phyloP scores from a whole-genome alignment of 257 asterid genomes.

The Buddleja alternifolia region DNA sequence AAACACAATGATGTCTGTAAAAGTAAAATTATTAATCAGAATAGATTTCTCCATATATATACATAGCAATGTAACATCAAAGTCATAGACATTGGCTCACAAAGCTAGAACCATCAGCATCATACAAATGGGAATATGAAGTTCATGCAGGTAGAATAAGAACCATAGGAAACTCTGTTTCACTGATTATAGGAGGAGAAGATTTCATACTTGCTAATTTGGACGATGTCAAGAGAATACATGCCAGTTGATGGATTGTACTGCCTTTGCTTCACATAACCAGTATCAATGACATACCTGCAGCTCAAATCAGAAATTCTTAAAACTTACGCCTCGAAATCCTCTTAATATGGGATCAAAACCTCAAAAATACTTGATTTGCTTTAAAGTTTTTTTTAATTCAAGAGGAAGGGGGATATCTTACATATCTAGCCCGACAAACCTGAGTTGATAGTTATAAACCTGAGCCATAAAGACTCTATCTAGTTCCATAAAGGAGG shows the following conservation, averaged over 20 bases:
- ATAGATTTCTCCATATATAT: neutral
- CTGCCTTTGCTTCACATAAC: constrained; percentile 95
- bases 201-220: constrained; percentile 87
- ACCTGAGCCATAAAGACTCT: too few relatives aligned
- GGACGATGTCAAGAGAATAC: constrained; percentile 94
- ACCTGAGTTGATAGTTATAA: too few relatives aligned
- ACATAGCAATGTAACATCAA: constrained; percentile 1
- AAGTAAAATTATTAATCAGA: neutral
- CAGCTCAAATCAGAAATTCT: constrained; percentile 28
- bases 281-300: constrained; percentile 93
- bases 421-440: too few relatives aligned
- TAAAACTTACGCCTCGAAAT: constrained; percentile 11
- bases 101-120: constrained; percentile 6
- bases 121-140: neutral
- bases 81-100: neutral
- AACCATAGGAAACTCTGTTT: neutral
- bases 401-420: too few relatives aligned
- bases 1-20: neutral
- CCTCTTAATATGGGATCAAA: constrained; percentile 2
- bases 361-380: neutral
- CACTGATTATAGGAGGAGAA: constrained; percentile 10
- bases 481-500: too few relatives aligned
- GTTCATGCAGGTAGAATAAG: constrained; percentile 19
- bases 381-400: neutral
- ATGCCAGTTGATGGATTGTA: constrained; percentile 96